Base-by-base conservation (phyloP, 495 filamentous ascomycete species). In the Xylaria flabelliformis region DNA sequence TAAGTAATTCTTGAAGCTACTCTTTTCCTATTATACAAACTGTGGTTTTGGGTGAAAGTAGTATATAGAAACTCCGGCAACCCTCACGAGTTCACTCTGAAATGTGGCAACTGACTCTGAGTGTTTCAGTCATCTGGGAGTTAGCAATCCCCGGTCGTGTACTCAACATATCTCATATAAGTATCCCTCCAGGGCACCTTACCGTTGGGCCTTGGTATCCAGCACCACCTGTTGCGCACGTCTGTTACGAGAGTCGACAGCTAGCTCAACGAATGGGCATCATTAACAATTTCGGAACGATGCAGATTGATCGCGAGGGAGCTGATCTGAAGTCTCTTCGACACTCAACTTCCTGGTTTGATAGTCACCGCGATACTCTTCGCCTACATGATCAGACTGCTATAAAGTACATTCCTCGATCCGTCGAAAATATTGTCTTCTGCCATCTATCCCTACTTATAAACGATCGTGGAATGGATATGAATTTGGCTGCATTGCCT, bases 81-180 rank as follows among this genome's bases (percentile, higher is more conserved):
- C 17, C 12, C 50, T 53, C 21, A 15, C 10, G 26, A 29, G 2
- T 17, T 15, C 13, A 32, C 24, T 56, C 53, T 1, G 19, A 29
- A 61, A 4, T n/a, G 34, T 17, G 0, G n/a, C 39, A 41, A 61
- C 58, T 61, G 58, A 61, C 17, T 10, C 34, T 19, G 4, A 12
- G 19, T 12, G 34, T 36, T 10, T 5, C 10, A 61, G 58, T 64
- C 13, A 64, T 64, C 10, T 64, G 61, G 58, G 61, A 64, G 61
- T 13, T 64, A 24, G 39, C 61, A 2, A 42, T 64, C 3, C 61
- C 61, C 5, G 36, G 12, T 44, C 61, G 39, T 1, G 7, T 61
- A 6, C 1, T 61, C 34, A 39, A 36, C n/a, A 13, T 41, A 3
- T 29, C 26, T 29, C 26, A 29, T 29, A 1, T 10, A 34, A 61